A percentile compares a stretch with the other conserved stretches of the same genome.
Evolutionary conservation across 257 asterid species (phyloP).

Genomic region (Plantago major): DNA sequence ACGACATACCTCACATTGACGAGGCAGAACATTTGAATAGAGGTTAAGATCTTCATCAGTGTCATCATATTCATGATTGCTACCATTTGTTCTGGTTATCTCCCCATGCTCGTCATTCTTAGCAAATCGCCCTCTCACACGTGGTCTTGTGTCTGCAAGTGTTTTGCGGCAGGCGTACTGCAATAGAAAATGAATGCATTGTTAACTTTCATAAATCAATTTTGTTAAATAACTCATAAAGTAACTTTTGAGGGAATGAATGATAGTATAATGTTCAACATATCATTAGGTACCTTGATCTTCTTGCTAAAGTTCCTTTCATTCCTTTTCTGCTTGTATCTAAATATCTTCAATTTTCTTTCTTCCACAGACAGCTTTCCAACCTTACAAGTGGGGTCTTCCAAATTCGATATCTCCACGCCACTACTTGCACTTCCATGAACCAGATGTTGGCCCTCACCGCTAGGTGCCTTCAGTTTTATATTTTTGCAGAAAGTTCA

Average conservation of each 20-base stretch:
- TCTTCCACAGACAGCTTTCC: slow-evolving; percentile 81
- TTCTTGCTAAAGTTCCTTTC: slow-evolving; percentile 91
- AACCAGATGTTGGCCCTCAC: slow-evolving; percentile 56
- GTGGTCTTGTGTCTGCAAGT: slow-evolving; percentile 84
- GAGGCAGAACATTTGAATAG: slow-evolving; percentile 24
- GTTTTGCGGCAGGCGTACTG: slow-evolving; percentile 95
- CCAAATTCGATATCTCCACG: slow-evolving; percentile 68
- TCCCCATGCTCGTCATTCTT: slow-evolving; percentile 72
- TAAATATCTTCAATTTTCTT: slow-evolving; percentile 74
- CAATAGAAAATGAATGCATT: slow-evolving; percentile 3
- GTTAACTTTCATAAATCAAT: not conserved
- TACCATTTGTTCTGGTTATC: slow-evolving; percentile 30
- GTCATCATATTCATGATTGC: slow-evolving; percentile 59
- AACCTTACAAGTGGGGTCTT: slow-evolving; percentile 57
- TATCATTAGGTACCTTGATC: slow-evolving; percentile 54
- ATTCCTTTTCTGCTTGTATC: slow-evolving; percentile 82
- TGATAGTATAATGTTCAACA: slow-evolving; percentile 3
- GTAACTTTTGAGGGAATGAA: not conserved
- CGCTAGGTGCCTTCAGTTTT: slow-evolving; percentile 42
- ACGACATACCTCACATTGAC: slow-evolving; percentile 27
- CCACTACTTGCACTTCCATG: slow-evolving; percentile 42
- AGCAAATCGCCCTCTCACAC: slow-evolving; percentile 87
- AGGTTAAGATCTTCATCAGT: slow-evolving; percentile 45
- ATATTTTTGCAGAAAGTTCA: not conserved
- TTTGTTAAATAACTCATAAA: not conserved